Percentiles rank a stretch among this genome's conserved stretches.
Evolutionary conservation across 208 protist genomes (phyloP).

Genomic region (Crithidia expoeki): DNA sequence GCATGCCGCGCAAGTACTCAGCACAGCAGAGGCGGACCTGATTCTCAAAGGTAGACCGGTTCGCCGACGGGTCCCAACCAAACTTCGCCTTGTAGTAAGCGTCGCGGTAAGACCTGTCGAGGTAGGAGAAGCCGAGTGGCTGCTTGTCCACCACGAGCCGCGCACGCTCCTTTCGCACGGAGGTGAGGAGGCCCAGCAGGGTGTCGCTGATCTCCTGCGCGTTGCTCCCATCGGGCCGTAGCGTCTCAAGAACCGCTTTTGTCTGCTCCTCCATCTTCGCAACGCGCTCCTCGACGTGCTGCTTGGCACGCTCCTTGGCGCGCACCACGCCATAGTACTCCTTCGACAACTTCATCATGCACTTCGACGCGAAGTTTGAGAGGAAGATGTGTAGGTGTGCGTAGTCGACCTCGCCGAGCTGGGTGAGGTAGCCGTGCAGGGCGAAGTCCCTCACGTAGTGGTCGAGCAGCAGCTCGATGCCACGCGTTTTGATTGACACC

Average conservation of each 20-base stretch:
- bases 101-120: constrained; percentile 69
- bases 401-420: constrained; percentile 87
- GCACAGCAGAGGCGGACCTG: constrained; percentile 71
- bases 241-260: constrained; percentile 32
- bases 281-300: constrained; percentile 77
- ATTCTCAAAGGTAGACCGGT: constrained; percentile 63
- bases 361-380: constrained; percentile 53
- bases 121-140: constrained; percentile 82
- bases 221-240: constrained; percentile 41
- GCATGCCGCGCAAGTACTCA: constrained; percentile 96
- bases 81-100: constrained; percentile 88
- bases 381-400: constrained; percentile 66
- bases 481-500: constrained; percentile 97
- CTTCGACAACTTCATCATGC: constrained; percentile 53
- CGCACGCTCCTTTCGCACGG: constrained; percentile 61
- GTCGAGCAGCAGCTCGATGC: constrained; percentile 94
- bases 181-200: constrained; percentile 49
- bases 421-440: constrained; percentile 82
- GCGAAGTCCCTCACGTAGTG: constrained; percentile 83
- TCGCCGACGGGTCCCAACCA: constrained; percentile 56
- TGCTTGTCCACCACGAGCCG: constrained; percentile 72
- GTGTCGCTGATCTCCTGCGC: constrained; percentile 65
- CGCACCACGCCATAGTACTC: constrained; percentile 71
- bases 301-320: constrained; percentile 71
- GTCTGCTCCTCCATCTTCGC: constrained; percentile 41